Base-by-base conservation (phyloP, 2,329 filamentous ascomycete genomes). In the Ophiostoma himal-ulmi region DNA sequence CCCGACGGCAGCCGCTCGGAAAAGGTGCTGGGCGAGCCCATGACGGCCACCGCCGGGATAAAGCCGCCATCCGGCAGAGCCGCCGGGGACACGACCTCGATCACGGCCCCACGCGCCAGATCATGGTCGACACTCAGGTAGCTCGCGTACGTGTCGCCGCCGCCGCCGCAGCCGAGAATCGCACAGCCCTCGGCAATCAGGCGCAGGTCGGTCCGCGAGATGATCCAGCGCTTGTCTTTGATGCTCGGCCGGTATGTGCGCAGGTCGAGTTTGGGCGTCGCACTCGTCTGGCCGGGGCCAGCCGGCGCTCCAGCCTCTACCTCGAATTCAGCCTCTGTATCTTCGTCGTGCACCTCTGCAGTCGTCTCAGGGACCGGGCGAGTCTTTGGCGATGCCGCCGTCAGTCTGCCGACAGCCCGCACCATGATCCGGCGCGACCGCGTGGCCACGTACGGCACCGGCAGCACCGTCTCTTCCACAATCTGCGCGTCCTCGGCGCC, bases 21-120 rank as follows among this genome's bases (percentile, higher is more conserved):
- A 57, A 57, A 57, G 6, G 52, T 57, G 52, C 52, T 57, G n/a
- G 52, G 52, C n/a, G 52, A 57, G n/a, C 52, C 52, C 52, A 57
- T 57, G 52, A 57, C n/a, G 22, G n/a, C 52, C 52, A 57, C 52
- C 6, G 52, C 52, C 22, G 52, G 52, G n/a, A 57, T 57, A n/a
- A 57, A 57, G n/a, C 52, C 52, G 52, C 26, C n/a, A 8, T 57
- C 52, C 8, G 52, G 10, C n/a, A 57, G 52, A 5, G n/a, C 22
- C 0, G 52, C n/a, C 52, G 52, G 52, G 3, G 52, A 22, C n/a
- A 57, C 52, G n/a, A 57, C 52, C 52, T 26, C 52, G n/a, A 57
- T 57, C 8, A 57, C 22, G n/a, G n/a, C 52, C 6, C 52, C 52
- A 10, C 22, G 52, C 4, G 52, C 52, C 6, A 57, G 52, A 8